These are phyloP conservation scores for Colletotrichum sp. DNA, from an alignment of 2,329 filamentous ascomycete genomes.

Conservation along the genomic window DNA sequence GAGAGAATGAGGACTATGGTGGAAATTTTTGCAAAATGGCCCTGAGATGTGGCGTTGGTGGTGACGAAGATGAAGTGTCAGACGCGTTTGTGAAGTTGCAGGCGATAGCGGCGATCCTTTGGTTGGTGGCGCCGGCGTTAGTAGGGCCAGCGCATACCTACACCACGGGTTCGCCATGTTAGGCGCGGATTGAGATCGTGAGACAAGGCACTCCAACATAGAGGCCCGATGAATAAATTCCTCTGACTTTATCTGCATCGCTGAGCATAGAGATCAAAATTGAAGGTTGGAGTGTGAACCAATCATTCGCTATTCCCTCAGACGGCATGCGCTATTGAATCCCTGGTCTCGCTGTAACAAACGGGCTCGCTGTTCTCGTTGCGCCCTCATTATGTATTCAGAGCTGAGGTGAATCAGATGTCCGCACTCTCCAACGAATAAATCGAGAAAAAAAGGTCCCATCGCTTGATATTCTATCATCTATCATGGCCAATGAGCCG, in stretches of 20 bases:
- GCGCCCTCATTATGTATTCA: not conserved
- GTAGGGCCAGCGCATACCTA: not conserved
- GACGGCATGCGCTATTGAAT: not conserved
- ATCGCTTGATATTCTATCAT: not conserved
- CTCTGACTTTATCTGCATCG: accelerated
- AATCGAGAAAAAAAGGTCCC: not conserved
- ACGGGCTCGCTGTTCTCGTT: not conserved
- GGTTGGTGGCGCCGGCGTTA: not conserved
- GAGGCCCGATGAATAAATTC: not conserved
- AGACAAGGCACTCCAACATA: not conserved
- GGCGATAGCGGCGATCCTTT: not conserved
- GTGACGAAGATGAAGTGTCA: not conserved
- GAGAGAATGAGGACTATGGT: not conserved
- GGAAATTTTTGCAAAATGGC: not conserved
- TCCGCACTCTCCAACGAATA: not conserved
- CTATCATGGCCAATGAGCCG: not conserved
- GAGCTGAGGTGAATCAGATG: no score
- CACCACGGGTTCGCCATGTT: not conserved
- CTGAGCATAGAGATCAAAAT: not conserved
- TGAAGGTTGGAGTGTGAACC: not conserved
- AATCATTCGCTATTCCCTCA: not conserved
- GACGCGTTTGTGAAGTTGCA: not conserved
- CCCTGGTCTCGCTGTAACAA: not conserved
- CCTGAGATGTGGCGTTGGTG: not conserved
- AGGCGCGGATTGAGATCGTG: not conserved